Percentiles rank a stretch among this genome's conserved stretches.
Conservation (phyloP, 768 basidiomycete genomes). For the Cyclocybe cylindracea region DNA sequence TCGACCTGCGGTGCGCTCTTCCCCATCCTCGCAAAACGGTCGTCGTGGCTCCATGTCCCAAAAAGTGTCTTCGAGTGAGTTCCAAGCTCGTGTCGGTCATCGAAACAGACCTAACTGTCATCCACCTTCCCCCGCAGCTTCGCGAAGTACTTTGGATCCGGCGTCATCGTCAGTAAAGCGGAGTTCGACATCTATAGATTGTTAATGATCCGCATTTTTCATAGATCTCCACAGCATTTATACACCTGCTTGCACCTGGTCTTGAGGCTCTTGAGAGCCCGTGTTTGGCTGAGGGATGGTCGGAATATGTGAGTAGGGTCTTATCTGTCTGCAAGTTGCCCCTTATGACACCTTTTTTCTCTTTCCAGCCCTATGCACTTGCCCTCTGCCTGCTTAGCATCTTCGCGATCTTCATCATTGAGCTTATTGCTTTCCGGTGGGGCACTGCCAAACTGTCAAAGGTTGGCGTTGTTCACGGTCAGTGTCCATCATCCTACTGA, state of each 20-base stretch:
- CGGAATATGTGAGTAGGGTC: constrained; percentile 61
- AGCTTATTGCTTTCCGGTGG: constrained; percentile 86
- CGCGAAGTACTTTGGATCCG: constrained; percentile 90
- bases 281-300: constrained; percentile 76
- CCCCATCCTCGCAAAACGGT: constrained; percentile 63
- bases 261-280: constrained; percentile 66
- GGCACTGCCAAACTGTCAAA: constrained; percentile 72
- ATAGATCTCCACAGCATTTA: constrained; percentile 88
- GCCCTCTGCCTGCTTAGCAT: constrained; percentile 82
- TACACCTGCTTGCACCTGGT: constrained; percentile 79
- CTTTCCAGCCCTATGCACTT: constrained; percentile 72
- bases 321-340: not conserved
- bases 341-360: not conserved
- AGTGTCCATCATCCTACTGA: constrained; percentile 16
- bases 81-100: not conserved
- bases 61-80: constrained; percentile 69
- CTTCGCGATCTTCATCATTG: constrained; percentile 81
- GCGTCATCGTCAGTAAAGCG: constrained; percentile 66
- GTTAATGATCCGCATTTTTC: constrained; percentile 4
- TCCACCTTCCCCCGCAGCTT: constrained; percentile 45
- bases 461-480: constrained; percentile 66
- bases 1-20: constrained; percentile 67
- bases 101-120: constrained; percentile 4
- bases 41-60: constrained; percentile 56
- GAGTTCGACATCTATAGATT: constrained; percentile 1